phyloP scores from a whole-genome alignment of 352 stramenopile species.

The Globisporangium ultimum region DNA sequence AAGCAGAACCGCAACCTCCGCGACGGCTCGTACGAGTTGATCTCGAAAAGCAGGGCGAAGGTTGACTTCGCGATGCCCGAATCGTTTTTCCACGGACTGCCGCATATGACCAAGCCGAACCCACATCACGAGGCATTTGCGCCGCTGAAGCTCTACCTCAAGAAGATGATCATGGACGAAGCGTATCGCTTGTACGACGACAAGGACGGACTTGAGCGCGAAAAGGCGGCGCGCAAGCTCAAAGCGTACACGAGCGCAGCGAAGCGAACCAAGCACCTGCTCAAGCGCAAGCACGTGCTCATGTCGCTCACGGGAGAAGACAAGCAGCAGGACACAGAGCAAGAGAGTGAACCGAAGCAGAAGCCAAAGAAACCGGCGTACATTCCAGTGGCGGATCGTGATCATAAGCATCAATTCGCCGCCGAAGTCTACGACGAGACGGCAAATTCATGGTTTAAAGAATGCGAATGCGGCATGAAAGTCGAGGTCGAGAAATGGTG shows the following conservation, averaged over 20 bases:
- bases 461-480: slow-evolving; percentile 53
- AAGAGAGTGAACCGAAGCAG: slow-evolving; percentile 9
- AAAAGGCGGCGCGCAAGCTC: slow-evolving; percentile 43
- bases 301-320: slow-evolving; percentile 11
- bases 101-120: slow-evolving; percentile 54
- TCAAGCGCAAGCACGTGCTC: slow-evolving; percentile 42
- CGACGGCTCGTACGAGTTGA: slow-evolving; percentile 51
- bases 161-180: slow-evolving; percentile 47
- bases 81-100: slow-evolving; percentile 48
- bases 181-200: slow-evolving; percentile 46
- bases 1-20: slow-evolving; percentile 55
- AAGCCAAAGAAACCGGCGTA: slow-evolving; percentile 13
- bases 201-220: slow-evolving; percentile 33
- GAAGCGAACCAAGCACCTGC: slow-evolving; percentile 49
- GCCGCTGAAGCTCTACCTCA: slow-evolving; percentile 62
- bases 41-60: slow-evolving; percentile 58
- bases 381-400: slow-evolving; percentile 38
- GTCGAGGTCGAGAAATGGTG: slow-evolving; percentile 77
- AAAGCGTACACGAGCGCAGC: slow-evolving; percentile 47
- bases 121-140: slow-evolving; percentile 63
- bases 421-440: slow-evolving; percentile 35
- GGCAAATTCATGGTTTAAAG: slow-evolving; percentile 42
- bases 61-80: slow-evolving; percentile 58
- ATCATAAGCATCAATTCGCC: slow-evolving; percentile 60
- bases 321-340: slow-evolving; percentile 1